Percentiles rank a stretch among this genome's conserved stretches.
These are phyloP conservation scores for Cetraspora pellucida DNA, from an alignment of 192 early-diverging fungal species.

Conservation along the genomic window DNA sequence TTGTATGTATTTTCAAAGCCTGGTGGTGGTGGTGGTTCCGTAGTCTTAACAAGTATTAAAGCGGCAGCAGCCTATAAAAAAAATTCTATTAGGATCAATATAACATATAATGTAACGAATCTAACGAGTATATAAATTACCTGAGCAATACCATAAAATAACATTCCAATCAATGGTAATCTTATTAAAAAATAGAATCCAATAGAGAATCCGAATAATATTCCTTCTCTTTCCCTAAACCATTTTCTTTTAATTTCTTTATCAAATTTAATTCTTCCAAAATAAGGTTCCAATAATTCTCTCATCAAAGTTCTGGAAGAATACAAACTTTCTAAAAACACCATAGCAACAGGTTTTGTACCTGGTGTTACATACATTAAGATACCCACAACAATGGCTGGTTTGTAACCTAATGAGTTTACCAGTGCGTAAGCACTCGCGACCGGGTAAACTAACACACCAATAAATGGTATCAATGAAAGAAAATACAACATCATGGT, in stretches of 20 bases:
- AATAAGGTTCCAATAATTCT: constrained; percentile 67
- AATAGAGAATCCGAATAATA: constrained; percentile 60
- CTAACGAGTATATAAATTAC: constrained; percentile 32
- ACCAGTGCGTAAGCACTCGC: constrained; percentile 55
- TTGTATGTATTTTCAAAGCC: background rate
- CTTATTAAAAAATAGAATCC: constrained; percentile 55
- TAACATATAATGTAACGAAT: background rate
- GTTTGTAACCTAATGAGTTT: constrained; percentile 45
- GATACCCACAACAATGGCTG: constrained; percentile 43
- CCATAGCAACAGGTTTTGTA: constrained; percentile 43
- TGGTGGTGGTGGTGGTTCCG: constrained; percentile 32
- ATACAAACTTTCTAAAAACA: constrained; percentile 55
- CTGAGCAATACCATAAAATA: constrained; percentile 60
- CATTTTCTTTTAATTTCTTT: constrained; percentile 53
- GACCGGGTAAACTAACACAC: constrained; percentile 52
- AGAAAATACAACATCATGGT: constrained; percentile 48
- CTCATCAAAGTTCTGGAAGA: constrained; percentile 56
- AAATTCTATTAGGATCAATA: background rate
- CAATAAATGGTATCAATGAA: constrained; percentile 57
- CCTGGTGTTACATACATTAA: constrained; percentile 34
- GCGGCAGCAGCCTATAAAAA: constrained; percentile 25
- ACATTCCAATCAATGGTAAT: constrained; percentile 57
- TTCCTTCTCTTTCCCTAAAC: constrained; percentile 58
- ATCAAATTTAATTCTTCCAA: constrained; percentile 52
- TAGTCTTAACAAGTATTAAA: constrained; percentile 24